Base-by-base conservation (phyloP, 2,329 filamentous ascomycete genomes). In the Botrytis tulipae region DNA sequence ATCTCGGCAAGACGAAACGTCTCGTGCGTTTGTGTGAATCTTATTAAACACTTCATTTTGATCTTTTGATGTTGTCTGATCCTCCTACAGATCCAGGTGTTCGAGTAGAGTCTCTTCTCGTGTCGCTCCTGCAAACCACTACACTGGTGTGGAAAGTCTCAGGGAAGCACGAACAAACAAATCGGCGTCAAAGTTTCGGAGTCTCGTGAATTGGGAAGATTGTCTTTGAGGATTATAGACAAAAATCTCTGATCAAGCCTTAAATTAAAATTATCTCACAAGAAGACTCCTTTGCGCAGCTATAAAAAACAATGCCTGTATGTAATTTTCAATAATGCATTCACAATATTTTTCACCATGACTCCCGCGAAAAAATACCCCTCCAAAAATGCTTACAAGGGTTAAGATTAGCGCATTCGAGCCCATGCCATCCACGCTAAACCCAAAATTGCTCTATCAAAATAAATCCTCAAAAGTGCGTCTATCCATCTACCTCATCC, bases 1-100 rank as follows among this genome's bases (percentile, higher is more conserved):
- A 97, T 88, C 82, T 99, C 96, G 4, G 95, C 89, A 73, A 90
- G 86, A 57, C 95, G 92, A 81, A 99, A 99, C n/a, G 89, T 92
- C 84, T 98, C 94, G 82, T 98, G 95, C 74, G 88, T 86, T 83
- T 98, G 96, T 62, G 91, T 92, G 81, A 98, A 94, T 78, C 95
- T 93, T 76, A 99, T 90, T 74, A 99, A 87, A 80, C 93, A 98
- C 75, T 97, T 89, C 89, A 91, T 90, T 48, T 60, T 78, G 59
- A 75, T 25, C 35, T 25, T 29, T 48, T 59, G n/a, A 46, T 70
- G 67, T 3, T 70, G 51, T 5, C 40, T 57, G 7, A 1, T 29
- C n/a, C 16, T 25, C 44, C 9, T 22, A 35, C 25, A 16, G 51
- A 29, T 9, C n/a, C 14, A 57, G 51, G 25, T 29, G 2, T 32